phyloP scores from a whole-genome alignment of 306 rosid species.

The Cicer pinnatifidum region DNA sequence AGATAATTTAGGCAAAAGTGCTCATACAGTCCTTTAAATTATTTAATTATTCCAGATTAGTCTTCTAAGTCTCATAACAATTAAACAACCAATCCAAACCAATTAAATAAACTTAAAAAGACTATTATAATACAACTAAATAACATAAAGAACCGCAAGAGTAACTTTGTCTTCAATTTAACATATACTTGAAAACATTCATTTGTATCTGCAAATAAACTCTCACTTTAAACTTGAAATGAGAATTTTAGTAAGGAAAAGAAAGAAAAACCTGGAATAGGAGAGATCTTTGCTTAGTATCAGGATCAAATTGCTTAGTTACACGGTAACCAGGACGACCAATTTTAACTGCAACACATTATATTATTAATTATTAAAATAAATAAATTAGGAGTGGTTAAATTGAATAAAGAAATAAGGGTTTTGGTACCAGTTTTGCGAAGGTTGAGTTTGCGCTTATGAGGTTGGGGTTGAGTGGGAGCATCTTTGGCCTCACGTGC shows the following conservation, averaged over 20 bases:
- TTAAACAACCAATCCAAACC: no score
- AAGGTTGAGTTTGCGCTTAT: slow-evolving; percentile 80
- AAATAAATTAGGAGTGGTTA: no score
- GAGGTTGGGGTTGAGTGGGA: slow-evolving; percentile 97
- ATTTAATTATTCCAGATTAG: not conserved
- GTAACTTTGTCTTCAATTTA: not conserved
- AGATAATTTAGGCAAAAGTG: not conserved
- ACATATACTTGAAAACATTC: not conserved
- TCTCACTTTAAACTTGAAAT: not conserved
- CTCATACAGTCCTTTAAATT: not conserved
- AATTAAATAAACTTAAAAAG: no score
- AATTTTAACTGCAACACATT: slow-evolving; percentile 68
- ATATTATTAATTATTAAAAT: no score
- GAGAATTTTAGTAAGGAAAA: no score
- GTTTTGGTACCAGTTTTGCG: slow-evolving; percentile 66
- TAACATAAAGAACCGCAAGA: no score
- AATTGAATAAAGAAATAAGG: no score
- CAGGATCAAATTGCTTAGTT: slow-evolving; percentile 89
- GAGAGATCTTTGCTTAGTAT: slow-evolving; percentile 92
- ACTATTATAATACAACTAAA: no score
- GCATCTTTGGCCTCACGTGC: slow-evolving; percentile 98
- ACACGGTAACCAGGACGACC: slow-evolving; percentile 96
- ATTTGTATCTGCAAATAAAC: not conserved
- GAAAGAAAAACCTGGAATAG: slow-evolving; percentile 71
- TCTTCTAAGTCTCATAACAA: not conserved